Conservation (phyloP, 2,329 filamentous ascomycete genomes). For the Hypoxylon sp. region DNA sequence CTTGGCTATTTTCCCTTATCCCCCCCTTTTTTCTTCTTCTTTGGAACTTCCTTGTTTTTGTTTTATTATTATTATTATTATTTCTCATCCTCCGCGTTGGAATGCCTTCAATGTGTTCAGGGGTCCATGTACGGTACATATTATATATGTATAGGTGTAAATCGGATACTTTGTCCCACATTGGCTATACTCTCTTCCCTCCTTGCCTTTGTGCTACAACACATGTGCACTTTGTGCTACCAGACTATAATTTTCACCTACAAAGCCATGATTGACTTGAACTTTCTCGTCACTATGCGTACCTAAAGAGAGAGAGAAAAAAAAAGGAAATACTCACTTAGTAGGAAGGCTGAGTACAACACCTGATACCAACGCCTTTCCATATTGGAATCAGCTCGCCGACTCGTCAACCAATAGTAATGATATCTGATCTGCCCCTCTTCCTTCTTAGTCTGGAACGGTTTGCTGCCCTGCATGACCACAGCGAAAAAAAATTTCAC, state of each 20-base stretch:
- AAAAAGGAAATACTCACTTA: not conserved
- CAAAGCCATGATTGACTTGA: not conserved
- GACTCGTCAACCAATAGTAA: constrained; percentile 35
- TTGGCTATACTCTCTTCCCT: constrained; percentile 15
- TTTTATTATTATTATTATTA: constrained; percentile 25
- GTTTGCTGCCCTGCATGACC: constrained; percentile 44
- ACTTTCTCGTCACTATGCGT: not conserved
- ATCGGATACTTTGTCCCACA: constrained; percentile 5
- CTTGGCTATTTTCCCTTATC: constrained; percentile 13
- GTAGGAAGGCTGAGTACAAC: not conserved
- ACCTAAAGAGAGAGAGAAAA: not conserved
- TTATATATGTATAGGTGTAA: not conserved
- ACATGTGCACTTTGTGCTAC: constrained; percentile 14
- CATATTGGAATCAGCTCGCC: constrained; percentile 25
- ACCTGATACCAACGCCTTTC: constrained; percentile 13
- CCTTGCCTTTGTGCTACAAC: constrained; percentile 24
- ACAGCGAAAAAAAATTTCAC: constrained; percentile 34
- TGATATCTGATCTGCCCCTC: constrained; percentile 23
- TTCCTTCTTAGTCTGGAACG: constrained; percentile 37
- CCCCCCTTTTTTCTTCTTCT: constrained; percentile 2
- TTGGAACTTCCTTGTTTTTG: constrained; percentile 39
- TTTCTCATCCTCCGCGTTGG: constrained; percentile 13
- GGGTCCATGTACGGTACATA: constrained; percentile 1
- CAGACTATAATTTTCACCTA: constrained; percentile 1
- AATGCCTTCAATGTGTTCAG: constrained; percentile 19